Evolutionary conservation across 208 protist species (phyloP).

Genomic region (Trypanosoma congolense): DNA sequence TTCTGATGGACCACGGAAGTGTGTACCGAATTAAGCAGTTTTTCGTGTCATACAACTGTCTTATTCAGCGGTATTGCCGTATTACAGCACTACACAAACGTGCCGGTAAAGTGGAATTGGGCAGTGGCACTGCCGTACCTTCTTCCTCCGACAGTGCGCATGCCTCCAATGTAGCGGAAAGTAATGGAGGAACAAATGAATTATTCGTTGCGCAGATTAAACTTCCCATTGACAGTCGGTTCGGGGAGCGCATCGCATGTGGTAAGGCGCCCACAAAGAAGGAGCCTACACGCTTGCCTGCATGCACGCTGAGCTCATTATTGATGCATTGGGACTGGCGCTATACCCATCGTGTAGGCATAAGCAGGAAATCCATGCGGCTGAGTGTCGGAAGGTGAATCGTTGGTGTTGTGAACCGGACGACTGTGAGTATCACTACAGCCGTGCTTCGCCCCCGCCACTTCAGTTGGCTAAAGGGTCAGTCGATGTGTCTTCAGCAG

Average conservation of each 20-base stretch:
- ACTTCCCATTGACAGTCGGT: slow-evolving; percentile 58
- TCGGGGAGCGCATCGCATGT: slow-evolving; percentile 66
- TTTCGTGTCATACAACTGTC: slow-evolving; percentile 37
- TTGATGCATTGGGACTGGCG: slow-evolving; percentile 74
- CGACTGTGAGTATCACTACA: slow-evolving; percentile 50
- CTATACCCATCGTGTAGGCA: slow-evolving; percentile 52
- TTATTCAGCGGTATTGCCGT: slow-evolving; percentile 29
- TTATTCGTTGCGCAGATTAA: slow-evolving; percentile 65
- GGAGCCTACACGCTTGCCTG: slow-evolving; percentile 64
- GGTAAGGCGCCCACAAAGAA: slow-evolving; percentile 52
- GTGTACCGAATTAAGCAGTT: slow-evolving; percentile 49
- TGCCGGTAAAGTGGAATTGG: background rate
- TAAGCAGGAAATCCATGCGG: slow-evolving; percentile 49
- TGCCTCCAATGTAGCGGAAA: background rate
- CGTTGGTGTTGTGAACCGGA: slow-evolving; percentile 63
- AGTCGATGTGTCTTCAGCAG: background rate
- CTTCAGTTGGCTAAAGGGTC: slow-evolving; percentile 28
- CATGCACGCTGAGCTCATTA: slow-evolving; percentile 89
- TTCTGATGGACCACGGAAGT: slow-evolving; percentile 50
- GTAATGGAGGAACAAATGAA: slow-evolving; percentile 11
- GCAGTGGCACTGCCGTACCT: background rate
- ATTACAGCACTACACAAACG: slow-evolving; percentile 37
- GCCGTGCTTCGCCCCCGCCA: slow-evolving; percentile 39
- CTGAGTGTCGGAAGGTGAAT: slow-evolving; percentile 58
- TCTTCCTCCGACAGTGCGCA: background rate